phyloP scores from a whole-genome alignment of 768 basidiomycete genomes.

The Russula ochroleuca region DNA sequence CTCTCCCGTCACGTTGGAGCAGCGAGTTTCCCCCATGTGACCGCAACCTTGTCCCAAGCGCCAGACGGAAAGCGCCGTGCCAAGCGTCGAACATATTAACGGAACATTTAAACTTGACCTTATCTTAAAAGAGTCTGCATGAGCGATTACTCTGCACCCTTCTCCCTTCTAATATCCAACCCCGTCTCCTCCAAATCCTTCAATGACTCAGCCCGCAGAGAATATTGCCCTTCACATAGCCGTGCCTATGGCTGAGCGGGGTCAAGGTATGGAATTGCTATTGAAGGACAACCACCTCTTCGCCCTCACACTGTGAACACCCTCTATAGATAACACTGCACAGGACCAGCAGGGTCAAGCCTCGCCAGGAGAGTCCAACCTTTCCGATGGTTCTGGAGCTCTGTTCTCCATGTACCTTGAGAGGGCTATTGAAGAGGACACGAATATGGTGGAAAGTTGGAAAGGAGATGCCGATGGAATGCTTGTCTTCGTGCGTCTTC shows the following conservation, averaged over 20 bases:
- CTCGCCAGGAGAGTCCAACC: background rate
- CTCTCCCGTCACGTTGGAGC: no score
- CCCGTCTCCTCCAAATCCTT: background rate
- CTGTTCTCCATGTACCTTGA: constrained; percentile 21
- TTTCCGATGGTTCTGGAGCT: constrained; percentile 9
- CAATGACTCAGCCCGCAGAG: background rate
- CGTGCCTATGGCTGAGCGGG: background rate
- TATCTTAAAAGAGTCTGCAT: background rate
- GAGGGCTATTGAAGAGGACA: constrained; percentile 15
- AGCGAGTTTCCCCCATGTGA: no score
- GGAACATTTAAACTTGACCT: background rate
- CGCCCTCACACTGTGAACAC: background rate
- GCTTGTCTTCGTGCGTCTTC: constrained; percentile 13
- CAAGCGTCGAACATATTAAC: no score
- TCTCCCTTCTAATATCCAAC: background rate
- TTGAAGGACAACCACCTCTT: background rate
- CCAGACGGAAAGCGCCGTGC: no score
- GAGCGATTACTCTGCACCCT: background rate
- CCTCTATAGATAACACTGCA: background rate
- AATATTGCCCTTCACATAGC: background rate
- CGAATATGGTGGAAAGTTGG: constrained; percentile 15
- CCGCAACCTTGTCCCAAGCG: no score
- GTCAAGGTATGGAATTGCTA: background rate
- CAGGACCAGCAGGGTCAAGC: no score
- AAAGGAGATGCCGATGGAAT: constrained; percentile 22